Conservation (phyloP, 2,329 filamentous ascomycete genomes). For the Alternaria infectoria region DNA sequence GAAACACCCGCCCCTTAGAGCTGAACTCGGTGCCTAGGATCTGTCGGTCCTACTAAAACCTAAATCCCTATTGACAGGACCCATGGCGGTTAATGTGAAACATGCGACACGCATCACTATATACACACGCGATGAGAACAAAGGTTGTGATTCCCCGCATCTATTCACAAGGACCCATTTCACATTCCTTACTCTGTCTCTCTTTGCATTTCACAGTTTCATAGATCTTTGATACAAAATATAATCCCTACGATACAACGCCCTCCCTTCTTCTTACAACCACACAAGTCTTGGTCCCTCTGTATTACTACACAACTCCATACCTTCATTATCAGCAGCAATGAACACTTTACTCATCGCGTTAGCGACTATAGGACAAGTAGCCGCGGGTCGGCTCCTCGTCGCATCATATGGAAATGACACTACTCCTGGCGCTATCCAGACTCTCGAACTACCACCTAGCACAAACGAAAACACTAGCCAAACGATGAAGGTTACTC, state of each 20-base stretch:
- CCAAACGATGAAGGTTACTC: conserved; percentile 50
- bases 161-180: background rate
- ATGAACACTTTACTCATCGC: conserved; percentile 19
- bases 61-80: background rate
- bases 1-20: background rate
- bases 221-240: background rate
- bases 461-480: conserved; percentile 8
- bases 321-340: background rate
- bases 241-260: background rate
- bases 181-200: background rate
- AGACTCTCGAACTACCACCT: conserved; percentile 41
- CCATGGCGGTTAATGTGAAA: background rate
- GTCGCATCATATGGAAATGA: conserved; percentile 50
- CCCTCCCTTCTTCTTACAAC: background rate
- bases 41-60: background rate
- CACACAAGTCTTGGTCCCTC: background rate
- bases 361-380: conserved; percentile 16
- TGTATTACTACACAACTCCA: background rate
- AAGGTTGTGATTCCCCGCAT: background rate
- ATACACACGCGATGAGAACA: background rate
- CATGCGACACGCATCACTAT: background rate
- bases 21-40: background rate
- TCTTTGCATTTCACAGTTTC: background rate
- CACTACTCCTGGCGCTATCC: conserved; percentile 46
- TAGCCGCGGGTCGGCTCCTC: conserved; percentile 42